Percentiles rank a stretch among this genome's conserved stretches.
phyloP scores from a whole-genome alignment of 768 basidiomycete genomes.

The Ramaria sp. region DNA sequence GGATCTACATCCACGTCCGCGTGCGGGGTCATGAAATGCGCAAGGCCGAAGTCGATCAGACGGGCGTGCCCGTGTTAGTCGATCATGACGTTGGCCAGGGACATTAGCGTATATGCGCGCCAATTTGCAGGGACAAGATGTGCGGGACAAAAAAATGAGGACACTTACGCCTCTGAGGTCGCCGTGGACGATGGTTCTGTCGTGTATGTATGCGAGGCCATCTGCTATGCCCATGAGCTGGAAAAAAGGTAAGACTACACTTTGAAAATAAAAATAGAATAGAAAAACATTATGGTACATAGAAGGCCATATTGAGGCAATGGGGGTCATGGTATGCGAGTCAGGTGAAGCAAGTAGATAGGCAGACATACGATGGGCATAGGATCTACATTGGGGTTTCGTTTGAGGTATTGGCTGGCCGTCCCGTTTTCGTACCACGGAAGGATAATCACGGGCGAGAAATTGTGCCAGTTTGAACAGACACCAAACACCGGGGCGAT shows the following conservation, averaged over 20 bases:
- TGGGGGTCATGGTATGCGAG: too few species aligned
- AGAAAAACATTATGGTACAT: too few species aligned
- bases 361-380: background rate
- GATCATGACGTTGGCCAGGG: conserved; percentile 8
- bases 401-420: background rate
- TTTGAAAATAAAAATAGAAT: too few species aligned
- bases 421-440: background rate
- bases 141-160: too few species aligned
- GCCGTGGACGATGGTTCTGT: conserved; percentile 2
- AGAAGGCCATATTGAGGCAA: too few species aligned
- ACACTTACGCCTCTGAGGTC: conserved; percentile 4
- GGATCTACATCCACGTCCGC: background rate
- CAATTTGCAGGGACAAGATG: too few species aligned
- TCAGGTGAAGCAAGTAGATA: background rate
- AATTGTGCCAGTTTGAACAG: background rate
- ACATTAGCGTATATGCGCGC: too few species aligned
- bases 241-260: background rate
- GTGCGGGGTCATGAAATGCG: background rate
- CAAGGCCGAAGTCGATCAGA: conserved; percentile 10
- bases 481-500: background rate
- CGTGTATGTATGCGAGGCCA: conserved; percentile 3
- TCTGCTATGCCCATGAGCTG: background rate
- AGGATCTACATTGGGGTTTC: background rate
- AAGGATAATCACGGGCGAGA: background rate
- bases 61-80: background rate